A percentile compares a stretch with the other conserved stretches of the same genome.
These are phyloP conservation scores for Coemansia sp. DNA, from an alignment of 192 early-diverging fungal species.

Conservation along the genomic window DNA sequence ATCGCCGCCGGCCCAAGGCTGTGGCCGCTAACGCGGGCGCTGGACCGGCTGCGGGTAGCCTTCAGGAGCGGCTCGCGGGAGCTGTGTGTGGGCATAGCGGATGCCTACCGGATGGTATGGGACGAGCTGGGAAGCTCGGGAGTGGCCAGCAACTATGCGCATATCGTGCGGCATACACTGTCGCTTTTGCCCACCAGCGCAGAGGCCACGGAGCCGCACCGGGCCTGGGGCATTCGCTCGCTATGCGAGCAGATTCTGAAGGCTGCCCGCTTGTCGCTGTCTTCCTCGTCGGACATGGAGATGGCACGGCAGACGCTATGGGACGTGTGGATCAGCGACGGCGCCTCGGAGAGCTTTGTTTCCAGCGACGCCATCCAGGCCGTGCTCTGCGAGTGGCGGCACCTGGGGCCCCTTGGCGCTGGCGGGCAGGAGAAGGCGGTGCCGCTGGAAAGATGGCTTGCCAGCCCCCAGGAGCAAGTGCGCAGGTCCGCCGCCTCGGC, in stretches of 20 bases:
- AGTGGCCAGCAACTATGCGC: conserved; percentile 71
- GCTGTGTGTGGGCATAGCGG: conserved; percentile 70
- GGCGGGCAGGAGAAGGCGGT: conserved; percentile 33
- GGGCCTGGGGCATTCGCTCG: no score
- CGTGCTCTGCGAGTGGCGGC: conserved; percentile 70
- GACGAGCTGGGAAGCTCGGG: conserved; percentile 65
- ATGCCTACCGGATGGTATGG: conserved; percentile 74
- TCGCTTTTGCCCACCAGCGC: conserved; percentile 33
- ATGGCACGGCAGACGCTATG: conserved; percentile 27
- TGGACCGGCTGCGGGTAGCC: conserved; percentile 61
- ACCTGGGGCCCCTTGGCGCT: conserved; percentile 38
- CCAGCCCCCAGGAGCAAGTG: conserved; percentile 67
- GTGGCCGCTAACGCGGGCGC: conserved; percentile 62
- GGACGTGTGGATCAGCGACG: neutral
- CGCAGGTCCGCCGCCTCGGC: conserved; percentile 73
- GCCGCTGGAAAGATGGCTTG: conserved; percentile 66
- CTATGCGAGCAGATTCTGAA: no score
- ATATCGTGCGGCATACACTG: conserved; percentile 67
- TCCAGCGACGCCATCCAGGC: conserved; percentile 49
- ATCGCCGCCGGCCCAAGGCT: neutral
- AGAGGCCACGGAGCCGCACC: neutral
- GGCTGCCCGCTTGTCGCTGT: neutral
- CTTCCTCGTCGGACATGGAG: neutral
- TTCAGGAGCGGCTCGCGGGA: conserved; percentile 69
- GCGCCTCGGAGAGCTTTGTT: conserved; percentile 8